Evolutionary conservation across 2,329 filamentous ascomycete species (phyloP).

Genomic region (Tolypocladium tropicale): DNA sequence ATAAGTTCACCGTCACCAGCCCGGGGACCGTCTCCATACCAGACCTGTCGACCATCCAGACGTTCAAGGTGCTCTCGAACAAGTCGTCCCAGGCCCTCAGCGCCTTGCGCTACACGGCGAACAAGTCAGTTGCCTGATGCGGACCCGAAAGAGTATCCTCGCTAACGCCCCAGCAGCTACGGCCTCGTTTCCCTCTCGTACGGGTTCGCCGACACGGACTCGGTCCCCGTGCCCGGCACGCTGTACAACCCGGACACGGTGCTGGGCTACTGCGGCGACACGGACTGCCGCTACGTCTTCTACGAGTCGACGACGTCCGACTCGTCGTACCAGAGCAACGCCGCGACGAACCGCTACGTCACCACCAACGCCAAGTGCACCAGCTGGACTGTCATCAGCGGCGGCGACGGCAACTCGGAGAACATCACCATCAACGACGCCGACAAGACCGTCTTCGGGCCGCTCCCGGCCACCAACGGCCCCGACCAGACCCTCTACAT

Average conservation of each 20-base stretch:
- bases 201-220: conserved; percentile 6
- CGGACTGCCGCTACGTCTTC: conserved; percentile 24
- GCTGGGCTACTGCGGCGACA: conserved; percentile 20
- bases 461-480: conserved; percentile 17
- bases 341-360: conserved; percentile 23
- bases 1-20: conserved; percentile 17
- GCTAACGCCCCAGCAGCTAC: conserved; percentile 17
- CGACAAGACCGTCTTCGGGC: conserved; percentile 9
- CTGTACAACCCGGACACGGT: conserved; percentile 19
- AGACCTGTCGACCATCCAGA: conserved; percentile 24
- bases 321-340: conserved; percentile 7
- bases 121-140: conserved; percentile 16
- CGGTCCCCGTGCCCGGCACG: conserved; percentile 17
- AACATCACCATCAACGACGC: conserved; percentile 17
- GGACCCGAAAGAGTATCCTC: no score
- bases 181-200: conserved; percentile 25
- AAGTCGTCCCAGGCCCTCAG: conserved; percentile 8
- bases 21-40: conserved; percentile 25
- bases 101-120: conserved; percentile 32
- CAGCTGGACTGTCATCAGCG: conserved; percentile 16
- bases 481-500: conserved; percentile 26
- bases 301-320: conserved; percentile 17
- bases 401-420: conserved; percentile 17
- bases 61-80: conserved; percentile 15
- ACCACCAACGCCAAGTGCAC: conserved; percentile 17